These are phyloP conservation scores for Nitzschia sp. DNA, from an alignment of 108 stramenopile species.

Conservation along the genomic window DNA sequence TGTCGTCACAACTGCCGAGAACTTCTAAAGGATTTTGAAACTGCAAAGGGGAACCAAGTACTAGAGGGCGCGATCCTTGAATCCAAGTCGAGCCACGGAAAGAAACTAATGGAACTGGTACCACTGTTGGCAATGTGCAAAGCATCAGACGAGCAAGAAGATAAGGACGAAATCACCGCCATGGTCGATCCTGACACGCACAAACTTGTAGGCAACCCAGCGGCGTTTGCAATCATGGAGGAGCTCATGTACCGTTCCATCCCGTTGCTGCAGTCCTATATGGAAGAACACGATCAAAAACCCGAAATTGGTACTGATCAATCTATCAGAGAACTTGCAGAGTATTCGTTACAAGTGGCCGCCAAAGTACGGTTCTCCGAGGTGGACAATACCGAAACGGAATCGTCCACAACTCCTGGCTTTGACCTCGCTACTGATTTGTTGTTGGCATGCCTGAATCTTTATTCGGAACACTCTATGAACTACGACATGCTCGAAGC, in stretches of 20 bases:
- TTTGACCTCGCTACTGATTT: slow-evolving; percentile 59
- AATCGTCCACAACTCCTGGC: slow-evolving; percentile 1
- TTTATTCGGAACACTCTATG: slow-evolving; percentile 89
- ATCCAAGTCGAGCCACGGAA: slow-evolving; percentile 63
- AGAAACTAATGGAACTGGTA: slow-evolving; percentile 79
- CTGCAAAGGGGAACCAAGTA: slow-evolving; percentile 87
- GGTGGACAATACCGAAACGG: not conserved
- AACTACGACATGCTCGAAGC: slow-evolving; percentile 90
- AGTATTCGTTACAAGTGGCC: slow-evolving; percentile 51
- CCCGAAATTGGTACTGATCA: slow-evolving; percentile 40
- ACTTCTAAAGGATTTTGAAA: slow-evolving; percentile 86
- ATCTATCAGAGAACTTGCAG: slow-evolving; percentile 39
- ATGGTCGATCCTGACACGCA: slow-evolving; percentile 21
- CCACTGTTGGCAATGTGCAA: slow-evolving; percentile 66
- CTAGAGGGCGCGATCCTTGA: slow-evolving; percentile 73
- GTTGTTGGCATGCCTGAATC: slow-evolving; percentile 77
- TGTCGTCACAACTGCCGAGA: slow-evolving; percentile 72
- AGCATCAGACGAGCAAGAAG: slow-evolving; percentile 34
- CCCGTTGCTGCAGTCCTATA: slow-evolving; percentile 60
- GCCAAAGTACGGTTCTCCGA: slow-evolving; percentile 39
- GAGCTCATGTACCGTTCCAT: slow-evolving; percentile 73
- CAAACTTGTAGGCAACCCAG: slow-evolving; percentile 62
- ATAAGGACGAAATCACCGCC: slow-evolving; percentile 11
- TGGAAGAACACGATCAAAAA: slow-evolving; percentile 45
- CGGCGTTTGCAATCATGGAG: slow-evolving; percentile 72